Evolutionary conservation across 2,329 filamentous ascomycete species (phyloP), one percentile per base, ranked within the genome.

Genomic region (Sporothrix phasma): DNA sequence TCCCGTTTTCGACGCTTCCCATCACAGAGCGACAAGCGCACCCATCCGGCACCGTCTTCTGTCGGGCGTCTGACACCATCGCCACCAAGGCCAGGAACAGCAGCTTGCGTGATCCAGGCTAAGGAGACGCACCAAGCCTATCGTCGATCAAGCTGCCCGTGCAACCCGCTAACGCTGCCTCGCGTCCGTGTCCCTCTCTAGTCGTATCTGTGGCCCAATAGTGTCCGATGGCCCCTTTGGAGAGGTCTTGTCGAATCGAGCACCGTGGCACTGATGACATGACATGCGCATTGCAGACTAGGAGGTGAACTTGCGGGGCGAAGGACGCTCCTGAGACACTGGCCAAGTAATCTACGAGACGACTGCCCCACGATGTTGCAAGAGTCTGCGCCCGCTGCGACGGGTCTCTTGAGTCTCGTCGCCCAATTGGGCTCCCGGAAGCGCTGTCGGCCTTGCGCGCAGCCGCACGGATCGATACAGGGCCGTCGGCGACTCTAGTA

Each of bases 71-170:
- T 59, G 31, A 39, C 54, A 34, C 56, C 56, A 59, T 59, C 56
- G 39, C 56, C 56, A 29, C 56, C 56, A 61, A 22, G 10, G 56
- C 39, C 56, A 59, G 39, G 56, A 59, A 62, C 60, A 10, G 56
- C 29, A 56, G 26, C 61, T 66, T 66, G 65, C 65, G 65, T 66
- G 58, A 64, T 66, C 60, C 49, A 46, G 45, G 65, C 65, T 66
- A 66, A 64, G 39, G 39, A 66, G 19, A 47, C 56, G 65, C 60
- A 64, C 63, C 49, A 66, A 15, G 22, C 39, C 56, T 11, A 29
- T 31, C 31, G 56, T 59, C 56, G 56, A 59, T 45, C 56, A 31
- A 19, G 24, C 39, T 24, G 56, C 15, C 22, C 31, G n/a, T 15
- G 43, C 41, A 5, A 41, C 24, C 11, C 46, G 22, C 41, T 6